Evolutionary conservation across 2,329 filamentous ascomycete genomes (phyloP), one percentile per base, ranked within the genome.

Genomic region (Albophoma yamanashiensis): DNA sequence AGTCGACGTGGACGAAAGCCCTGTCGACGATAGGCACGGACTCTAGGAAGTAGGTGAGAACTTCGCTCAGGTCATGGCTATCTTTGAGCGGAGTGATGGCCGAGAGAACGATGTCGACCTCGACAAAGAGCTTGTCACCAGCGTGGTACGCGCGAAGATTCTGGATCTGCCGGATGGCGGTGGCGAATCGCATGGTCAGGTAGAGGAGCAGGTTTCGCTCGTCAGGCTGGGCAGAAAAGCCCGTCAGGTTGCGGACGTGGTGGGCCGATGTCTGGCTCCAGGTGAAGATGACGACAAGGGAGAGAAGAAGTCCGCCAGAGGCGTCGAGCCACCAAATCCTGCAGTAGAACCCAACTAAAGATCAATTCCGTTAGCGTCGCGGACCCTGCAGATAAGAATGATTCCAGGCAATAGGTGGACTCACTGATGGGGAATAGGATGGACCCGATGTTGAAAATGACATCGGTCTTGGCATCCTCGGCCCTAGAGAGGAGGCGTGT

Each of bases 161-260:
- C 70, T 94, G 91, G 62, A 95, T 94, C 70, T 91, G 87, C 68
- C 85, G 86, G 69, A 97, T 95, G 15, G 89, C 89, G 65, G 89
- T 91, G 55, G 92, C 92, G 70, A 96, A 96, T 25, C 92, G 88
- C 89, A 96, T 96, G 1, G 92, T 94, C 66, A 96, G 82, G 74
- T 97, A 97, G 1, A 96, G 80, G 27, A 96, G 74, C 55, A 96
- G 84, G 69, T 94, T 96, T 38, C 92, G 83, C 76, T 94, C 88
- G 66, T 93, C 89, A 0, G 89, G 87, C 1, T 86, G 85, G 6
- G 90, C 89, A 0, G 89, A 89, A 66, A 89, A 89, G 22, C 91
- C 91, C 0, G 88, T 89, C 38, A 94, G 76, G 67, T 93, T 91
- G 69, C 88, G 85, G 69, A 94, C 91, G 69, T 95, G 91, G 63